Evolutionary conservation across 2,329 filamentous ascomycete genomes (phyloP), one percentile per base, ranked within the genome.

Genomic region (Mycosphaerella sp.): DNA sequence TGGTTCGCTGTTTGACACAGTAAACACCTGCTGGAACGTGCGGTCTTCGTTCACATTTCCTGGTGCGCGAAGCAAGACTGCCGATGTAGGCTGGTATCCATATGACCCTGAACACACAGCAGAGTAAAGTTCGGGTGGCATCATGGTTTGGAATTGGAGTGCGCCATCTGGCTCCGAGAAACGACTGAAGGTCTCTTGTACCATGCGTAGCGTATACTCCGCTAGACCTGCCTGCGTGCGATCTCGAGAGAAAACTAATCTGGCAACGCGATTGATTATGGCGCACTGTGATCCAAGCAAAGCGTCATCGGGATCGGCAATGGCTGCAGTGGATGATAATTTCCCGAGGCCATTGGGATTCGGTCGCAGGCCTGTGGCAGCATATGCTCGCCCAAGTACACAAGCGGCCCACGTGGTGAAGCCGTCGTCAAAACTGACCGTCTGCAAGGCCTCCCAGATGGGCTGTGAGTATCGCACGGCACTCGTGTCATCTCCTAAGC

Each of bases 311-410:
- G 6, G 21, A 21, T 40, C 8, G 21, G 21, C 21, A 21, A 49
- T 40, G 9, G 39, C 31, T 10, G 48, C 48, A 40, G 39, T 10
- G 12, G 42, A 21, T 17, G 42, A 2, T 40, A 21, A 10, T 45
- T 26, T 39, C 14, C 12, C n/a, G 32, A 26, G 31, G 43, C 45
- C 4, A 36, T 23, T 11, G 3, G 21, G 9, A 34, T 9, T 32
- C 36, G 65, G 62, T 31, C 58, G 54, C 12, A 40, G 41, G 8
- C 69, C 72, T 62, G 57, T 69, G 59, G 53, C 80, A 39, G 86
- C 84, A 70, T 91, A 97, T 0, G 89, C 85, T 66, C 89, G 82
- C 6, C 95, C 93, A 43, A 97, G 76, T 2, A 91, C 86, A 58
- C 85, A 81, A 2, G 88, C 91, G 43, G 88, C 87, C 95, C 95